phyloP scores from a whole-genome alignment of 2,329 filamentous ascomycete genomes.

The Magnaporthiopsis poae region DNA sequence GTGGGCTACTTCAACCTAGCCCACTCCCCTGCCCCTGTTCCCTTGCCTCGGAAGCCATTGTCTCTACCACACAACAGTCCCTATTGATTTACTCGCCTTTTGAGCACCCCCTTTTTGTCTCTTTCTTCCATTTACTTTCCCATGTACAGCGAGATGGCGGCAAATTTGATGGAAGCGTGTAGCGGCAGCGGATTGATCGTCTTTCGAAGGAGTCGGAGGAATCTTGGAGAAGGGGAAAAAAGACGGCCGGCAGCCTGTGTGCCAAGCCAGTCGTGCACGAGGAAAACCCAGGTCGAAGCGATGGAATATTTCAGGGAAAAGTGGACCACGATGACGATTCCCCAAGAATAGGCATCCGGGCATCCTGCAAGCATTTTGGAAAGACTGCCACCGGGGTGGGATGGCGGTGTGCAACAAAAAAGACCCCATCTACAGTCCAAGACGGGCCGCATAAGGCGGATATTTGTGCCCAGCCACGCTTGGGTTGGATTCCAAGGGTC shows the following conservation, averaged over 20 bases:
- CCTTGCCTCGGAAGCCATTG: conserved; percentile 16
- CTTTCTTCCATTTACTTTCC: background rate
- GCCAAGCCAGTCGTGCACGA: background rate
- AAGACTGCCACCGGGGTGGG: background rate
- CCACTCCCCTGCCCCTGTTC: conserved; percentile 24
- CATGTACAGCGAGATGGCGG: too few species aligned
- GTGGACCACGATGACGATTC: background rate
- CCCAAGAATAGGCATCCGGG: background rate
- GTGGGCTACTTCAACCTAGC: conserved; percentile 60
- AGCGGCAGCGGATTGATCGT: too few species aligned
- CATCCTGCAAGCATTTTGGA: background rate
- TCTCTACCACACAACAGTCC: conserved; percentile 4
- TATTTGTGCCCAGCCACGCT: background rate
- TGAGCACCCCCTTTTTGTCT: background rate
- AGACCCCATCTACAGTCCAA: background rate
- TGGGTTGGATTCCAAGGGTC: background rate
- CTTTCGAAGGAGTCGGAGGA: too few species aligned
- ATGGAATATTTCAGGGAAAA: background rate
- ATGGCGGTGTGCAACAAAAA: background rate
- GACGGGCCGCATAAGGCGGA: background rate
- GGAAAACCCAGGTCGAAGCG: background rate
- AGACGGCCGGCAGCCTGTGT: background rate
- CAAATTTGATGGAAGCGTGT: too few species aligned
- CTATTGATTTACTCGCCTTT: conserved; percentile 3
- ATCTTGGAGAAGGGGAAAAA: background rate